phyloP scores from a whole-genome alignment of 2,329 filamentous ascomycete genomes.

The Tetracladium maxilliforme region DNA sequence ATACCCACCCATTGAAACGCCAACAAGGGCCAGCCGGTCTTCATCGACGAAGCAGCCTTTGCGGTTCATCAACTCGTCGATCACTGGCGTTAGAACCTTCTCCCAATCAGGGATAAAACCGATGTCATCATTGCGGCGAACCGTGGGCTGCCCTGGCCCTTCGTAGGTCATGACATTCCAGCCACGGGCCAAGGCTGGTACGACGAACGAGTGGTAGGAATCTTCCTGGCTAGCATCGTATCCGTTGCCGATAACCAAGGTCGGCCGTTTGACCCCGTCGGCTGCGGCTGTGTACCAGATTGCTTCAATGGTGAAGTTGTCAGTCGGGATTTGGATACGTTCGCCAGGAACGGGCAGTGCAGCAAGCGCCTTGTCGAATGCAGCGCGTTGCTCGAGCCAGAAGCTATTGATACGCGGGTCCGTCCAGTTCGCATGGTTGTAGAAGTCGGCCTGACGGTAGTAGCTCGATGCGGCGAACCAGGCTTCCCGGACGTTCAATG shows the following conservation, averaged over 20 bases:
- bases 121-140: conserved; percentile 21
- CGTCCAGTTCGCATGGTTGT: conserved; percentile 21
- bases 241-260: conserved; percentile 24
- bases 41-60: conserved; percentile 13
- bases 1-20: conserved; percentile 24
- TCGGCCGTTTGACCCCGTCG: conserved; percentile 14
- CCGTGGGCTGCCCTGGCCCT: conserved; percentile 26
- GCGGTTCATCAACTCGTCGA: conserved; percentile 18
- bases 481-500: conserved; percentile 14
- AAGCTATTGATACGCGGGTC: conserved; percentile 22
- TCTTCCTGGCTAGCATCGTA: conserved; percentile 29
- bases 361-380: conserved; percentile 22
- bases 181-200: conserved; percentile 20
- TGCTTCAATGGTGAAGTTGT: conserved; percentile 18
- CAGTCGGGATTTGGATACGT: conserved; percentile 14
- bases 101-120: conserved; percentile 30
- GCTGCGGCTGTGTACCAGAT: conserved; percentile 17
- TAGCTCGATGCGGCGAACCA: conserved; percentile 24
- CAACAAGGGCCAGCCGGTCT: conserved; percentile 18
- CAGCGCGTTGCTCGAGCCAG: conserved; percentile 18
- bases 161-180: conserved; percentile 29
- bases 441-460: conserved; percentile 25
- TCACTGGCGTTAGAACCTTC: conserved; percentile 20
- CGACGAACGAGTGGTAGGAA: conserved; percentile 20
- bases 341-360: conserved; percentile 19